These are phyloP conservation scores for Diplodia sapinea DNA, from an alignment of 2,329 filamentous ascomycete genomes.

Conservation along the genomic window DNA sequence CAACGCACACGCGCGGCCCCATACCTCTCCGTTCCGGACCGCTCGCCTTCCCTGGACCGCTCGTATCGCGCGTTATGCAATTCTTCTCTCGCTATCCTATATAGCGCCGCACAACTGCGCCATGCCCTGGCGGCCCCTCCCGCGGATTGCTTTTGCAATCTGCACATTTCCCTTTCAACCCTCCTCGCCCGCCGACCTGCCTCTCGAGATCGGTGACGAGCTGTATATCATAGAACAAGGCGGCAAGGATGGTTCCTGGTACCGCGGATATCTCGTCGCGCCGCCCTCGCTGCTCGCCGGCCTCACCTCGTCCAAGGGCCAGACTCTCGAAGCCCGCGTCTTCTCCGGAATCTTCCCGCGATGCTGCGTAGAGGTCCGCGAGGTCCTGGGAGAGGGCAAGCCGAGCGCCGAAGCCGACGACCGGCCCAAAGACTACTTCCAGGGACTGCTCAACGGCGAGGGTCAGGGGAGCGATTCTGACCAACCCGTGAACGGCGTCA, in stretches of 20 bases:
- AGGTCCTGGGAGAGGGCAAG: slow-evolving; percentile 80
- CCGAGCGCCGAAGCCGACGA: slow-evolving; percentile 40
- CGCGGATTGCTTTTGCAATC: slow-evolving; percentile 96
- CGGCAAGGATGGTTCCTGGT: slow-evolving; percentile 82
- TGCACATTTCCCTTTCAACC: slow-evolving; percentile 93
- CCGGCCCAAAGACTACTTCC: slow-evolving; percentile 45
- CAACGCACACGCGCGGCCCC: slow-evolving; percentile 22
- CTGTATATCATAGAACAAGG: slow-evolving; percentile 98
- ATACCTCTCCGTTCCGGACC: slow-evolving; percentile 12
- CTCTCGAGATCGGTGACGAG: slow-evolving; percentile 96
- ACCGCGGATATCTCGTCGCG: slow-evolving; percentile 92
- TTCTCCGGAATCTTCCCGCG: slow-evolving; percentile 98
- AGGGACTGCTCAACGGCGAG: slow-evolving; percentile 30
- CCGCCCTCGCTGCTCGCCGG: slow-evolving; percentile 92
- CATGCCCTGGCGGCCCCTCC: slow-evolving; percentile 82
- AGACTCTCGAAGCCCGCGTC: slow-evolving; percentile 92
- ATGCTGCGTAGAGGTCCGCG: slow-evolving; percentile 92
- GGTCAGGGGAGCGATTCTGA: slow-evolving; percentile 36
- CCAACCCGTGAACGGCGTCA: slow-evolving; percentile 45
- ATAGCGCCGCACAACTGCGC: slow-evolving; percentile 34
- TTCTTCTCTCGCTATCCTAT: slow-evolving; percentile 27
- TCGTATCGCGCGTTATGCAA: slow-evolving; percentile 32
- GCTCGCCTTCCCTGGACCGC: slow-evolving; percentile 11
- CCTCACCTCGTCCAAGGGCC: slow-evolving; percentile 86
- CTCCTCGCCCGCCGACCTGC: slow-evolving; percentile 84